Percentiles rank a stretch among this genome's conserved stretches.
Evolutionary conservation across 176 grass and related monocot genomes (phyloP).

Genomic region (Avena insularis): DNA sequence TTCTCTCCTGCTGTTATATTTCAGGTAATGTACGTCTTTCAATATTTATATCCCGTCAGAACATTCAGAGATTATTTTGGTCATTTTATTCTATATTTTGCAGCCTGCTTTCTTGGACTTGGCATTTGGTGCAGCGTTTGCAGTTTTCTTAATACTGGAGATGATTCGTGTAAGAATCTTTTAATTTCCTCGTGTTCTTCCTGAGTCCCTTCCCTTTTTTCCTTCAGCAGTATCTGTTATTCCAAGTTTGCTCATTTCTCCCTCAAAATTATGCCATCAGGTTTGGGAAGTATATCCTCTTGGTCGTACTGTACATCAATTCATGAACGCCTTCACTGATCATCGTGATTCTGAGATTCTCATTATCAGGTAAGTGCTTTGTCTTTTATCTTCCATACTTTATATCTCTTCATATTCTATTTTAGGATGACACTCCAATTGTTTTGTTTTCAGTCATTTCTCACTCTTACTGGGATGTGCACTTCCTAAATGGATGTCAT

Average conservation of each 20-base stretch:
- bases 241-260: conserved; percentile 27
- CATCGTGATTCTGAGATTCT: conserved; percentile 98
- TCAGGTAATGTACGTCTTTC: conserved; percentile 60
- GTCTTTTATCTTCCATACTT: conserved; percentile 29
- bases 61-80: conserved; percentile 29
- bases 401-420: conserved; percentile 8
- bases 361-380: conserved; percentile 69
- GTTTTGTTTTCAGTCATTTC: conserved; percentile 73
- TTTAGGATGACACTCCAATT: conserved; percentile 29
- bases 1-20: conserved; percentile 91
- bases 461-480: conserved; percentile 93
- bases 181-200: conserved; percentile 11
- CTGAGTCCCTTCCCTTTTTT: neutral
- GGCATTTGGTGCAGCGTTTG: conserved; percentile 96
- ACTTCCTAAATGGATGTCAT: conserved; percentile 97
- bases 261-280: conserved; percentile 46
- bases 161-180: conserved; percentile 77
- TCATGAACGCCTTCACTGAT: conserved; percentile 99
- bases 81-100: conserved; percentile 44
- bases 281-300: conserved; percentile 91
- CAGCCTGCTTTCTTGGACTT: conserved; percentile 94
- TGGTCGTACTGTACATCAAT: conserved; percentile 77
- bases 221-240: conserved; percentile 27
- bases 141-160: conserved; percentile 92
- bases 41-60: conserved; percentile 6